Conservation (phyloP, 2,329 filamentous ascomycete species). For the Lecanosticta acicola region DNA sequence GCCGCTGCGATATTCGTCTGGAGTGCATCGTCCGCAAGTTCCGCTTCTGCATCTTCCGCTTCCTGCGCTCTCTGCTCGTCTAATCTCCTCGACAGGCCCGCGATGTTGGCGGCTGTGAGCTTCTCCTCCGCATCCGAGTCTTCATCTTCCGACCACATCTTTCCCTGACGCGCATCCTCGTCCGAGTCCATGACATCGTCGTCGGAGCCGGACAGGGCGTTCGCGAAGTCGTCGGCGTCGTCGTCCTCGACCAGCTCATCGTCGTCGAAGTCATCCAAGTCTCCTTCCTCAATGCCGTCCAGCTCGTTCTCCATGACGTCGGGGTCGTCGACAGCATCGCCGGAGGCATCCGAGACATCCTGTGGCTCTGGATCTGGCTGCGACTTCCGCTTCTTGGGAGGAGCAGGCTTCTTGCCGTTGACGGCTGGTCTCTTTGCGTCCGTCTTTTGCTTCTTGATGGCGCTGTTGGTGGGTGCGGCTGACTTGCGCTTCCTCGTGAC, state of each 20-base stretch:
- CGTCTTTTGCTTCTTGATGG: slow-evolving; percentile 62
- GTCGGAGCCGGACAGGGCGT: slow-evolving; percentile 37
- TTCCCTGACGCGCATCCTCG: slow-evolving; percentile 44
- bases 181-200: slow-evolving; percentile 60
- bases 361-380: slow-evolving; percentile 25
- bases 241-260: slow-evolving; percentile 27
- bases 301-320: slow-evolving; percentile 46
- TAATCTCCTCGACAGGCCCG: slow-evolving; percentile 77
- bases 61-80: slow-evolving; percentile 73
- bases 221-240: slow-evolving; percentile 31
- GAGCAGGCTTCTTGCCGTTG: slow-evolving; percentile 30
- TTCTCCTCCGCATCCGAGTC: slow-evolving; percentile 83
- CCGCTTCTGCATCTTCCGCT: slow-evolving; percentile 74
- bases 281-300: slow-evolving; percentile 33
- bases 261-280: slow-evolving; percentile 27
- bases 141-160: slow-evolving; percentile 92
- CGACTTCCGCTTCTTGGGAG: slow-evolving; percentile 29
- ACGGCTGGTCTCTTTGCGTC: slow-evolving; percentile 38
- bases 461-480: slow-evolving; percentile 50
- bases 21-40: slow-evolving; percentile 76
- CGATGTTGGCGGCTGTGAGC: slow-evolving; percentile 93
- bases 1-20: slow-evolving; percentile 88
- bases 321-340: slow-evolving; percentile 33
- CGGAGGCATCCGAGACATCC: slow-evolving; percentile 18
- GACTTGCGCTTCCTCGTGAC: slow-evolving; percentile 84